phyloP scores from a whole-genome alignment of 2,329 filamentous ascomycete species.

The Penicillium sp. region DNA sequence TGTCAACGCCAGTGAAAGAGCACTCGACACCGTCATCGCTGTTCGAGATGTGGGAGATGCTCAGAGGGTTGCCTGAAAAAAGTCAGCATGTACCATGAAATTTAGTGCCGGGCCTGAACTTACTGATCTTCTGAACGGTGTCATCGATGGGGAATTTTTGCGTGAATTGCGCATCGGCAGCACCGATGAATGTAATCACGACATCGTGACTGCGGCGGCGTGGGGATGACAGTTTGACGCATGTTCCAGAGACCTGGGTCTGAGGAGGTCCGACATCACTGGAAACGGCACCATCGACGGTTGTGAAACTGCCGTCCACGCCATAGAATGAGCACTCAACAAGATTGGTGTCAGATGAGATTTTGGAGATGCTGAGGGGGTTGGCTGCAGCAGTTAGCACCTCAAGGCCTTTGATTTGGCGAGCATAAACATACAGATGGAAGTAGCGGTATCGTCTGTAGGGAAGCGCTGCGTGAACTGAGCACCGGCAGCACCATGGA shows the following conservation, averaged over 20 bases:
- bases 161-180: constrained; percentile 19
- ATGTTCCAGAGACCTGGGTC: constrained; percentile 20
- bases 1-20: constrained; percentile 22
- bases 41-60: constrained; percentile 22
- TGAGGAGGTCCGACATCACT: constrained; percentile 32
- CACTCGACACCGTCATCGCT: constrained; percentile 10
- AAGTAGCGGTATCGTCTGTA: neutral
- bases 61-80: constrained; percentile 17
- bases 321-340: constrained; percentile 27
- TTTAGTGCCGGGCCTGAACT: neutral
- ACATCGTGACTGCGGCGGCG: neutral
- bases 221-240: neutral
- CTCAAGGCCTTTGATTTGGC: neutral
- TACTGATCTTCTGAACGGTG: constrained; percentile 15
- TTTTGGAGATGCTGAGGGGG: constrained; percentile 24
- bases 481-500: constrained; percentile 8
- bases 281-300: constrained; percentile 18
- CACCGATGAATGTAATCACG: constrained; percentile 10
- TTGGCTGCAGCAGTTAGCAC: constrained; percentile 6
- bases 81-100: neutral
- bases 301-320: constrained; percentile 22
- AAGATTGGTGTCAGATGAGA: constrained; percentile 17
- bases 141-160: constrained; percentile 19
- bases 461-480: constrained; percentile 5
- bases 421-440: neutral